Conservation (phyloP, 2,329 filamentous ascomycete species). For the Alternaria panax region DNA sequence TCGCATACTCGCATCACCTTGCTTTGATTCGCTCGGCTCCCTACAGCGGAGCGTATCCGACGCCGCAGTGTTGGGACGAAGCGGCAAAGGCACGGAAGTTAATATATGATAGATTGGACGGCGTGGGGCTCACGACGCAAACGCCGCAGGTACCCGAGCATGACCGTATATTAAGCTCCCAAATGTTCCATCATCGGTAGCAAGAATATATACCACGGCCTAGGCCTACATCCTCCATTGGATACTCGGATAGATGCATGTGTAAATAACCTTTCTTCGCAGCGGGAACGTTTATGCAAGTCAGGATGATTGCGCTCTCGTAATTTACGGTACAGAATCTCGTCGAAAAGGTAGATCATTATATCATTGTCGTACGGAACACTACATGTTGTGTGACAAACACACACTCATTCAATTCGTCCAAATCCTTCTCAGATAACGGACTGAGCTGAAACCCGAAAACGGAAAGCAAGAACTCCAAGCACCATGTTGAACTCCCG, state of each 20-base stretch:
- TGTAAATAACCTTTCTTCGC: not conserved
- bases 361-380: not conserved
- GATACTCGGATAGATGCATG: not conserved
- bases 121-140: not conserved
- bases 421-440: constrained; percentile 9
- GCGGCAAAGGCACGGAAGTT: constrained; percentile 12
- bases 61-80: not conserved
- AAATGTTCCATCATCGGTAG: not conserved
- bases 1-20: not conserved
- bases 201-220: not conserved
- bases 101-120: constrained; percentile 11
- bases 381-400: constrained; percentile 14
- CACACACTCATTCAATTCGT: constrained; percentile 7
- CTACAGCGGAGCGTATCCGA: not conserved
- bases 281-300: not conserved
- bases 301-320: not conserved
- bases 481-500: not conserved
- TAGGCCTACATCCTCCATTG: not conserved
- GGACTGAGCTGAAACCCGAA: not conserved
- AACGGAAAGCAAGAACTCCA: not conserved
- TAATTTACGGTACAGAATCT: constrained; percentile 9
- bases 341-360: not conserved
- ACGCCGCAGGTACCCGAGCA: constrained; percentile 13
- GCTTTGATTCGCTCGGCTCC: not conserved
- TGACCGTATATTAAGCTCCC: not conserved